A percentile compares a stretch with the other conserved stretches of the same genome.
Conservation (phyloP, 2,329 filamentous ascomycete genomes). For the Chaetomium sp. region DNA sequence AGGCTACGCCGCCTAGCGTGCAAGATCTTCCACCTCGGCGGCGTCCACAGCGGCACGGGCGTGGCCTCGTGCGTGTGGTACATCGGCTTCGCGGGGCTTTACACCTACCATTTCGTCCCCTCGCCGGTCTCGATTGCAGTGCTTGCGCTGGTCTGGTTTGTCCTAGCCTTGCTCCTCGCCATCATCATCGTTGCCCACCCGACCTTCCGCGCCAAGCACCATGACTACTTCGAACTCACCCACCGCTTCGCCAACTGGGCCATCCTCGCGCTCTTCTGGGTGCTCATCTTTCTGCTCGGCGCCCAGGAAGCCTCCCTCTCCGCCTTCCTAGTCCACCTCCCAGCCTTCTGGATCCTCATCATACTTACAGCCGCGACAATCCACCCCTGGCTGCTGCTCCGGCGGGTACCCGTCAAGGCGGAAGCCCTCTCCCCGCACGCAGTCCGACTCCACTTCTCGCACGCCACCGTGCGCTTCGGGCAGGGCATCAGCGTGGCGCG, state of each 20-base stretch:
- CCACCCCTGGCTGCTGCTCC: slow-evolving; percentile 64
- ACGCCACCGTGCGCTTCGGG: slow-evolving; percentile 51
- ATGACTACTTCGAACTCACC: slow-evolving; percentile 70
- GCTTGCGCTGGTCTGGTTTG: slow-evolving; percentile 53
- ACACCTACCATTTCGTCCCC: slow-evolving; percentile 41
- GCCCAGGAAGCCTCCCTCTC: slow-evolving; percentile 37
- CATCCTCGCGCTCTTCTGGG: slow-evolving; percentile 49
- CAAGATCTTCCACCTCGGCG: slow-evolving; percentile 56
- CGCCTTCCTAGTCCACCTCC: slow-evolving; percentile 45
- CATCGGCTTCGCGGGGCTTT: slow-evolving; percentile 46
- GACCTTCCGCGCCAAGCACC: slow-evolving; percentile 60
- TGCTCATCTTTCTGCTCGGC: slow-evolving; percentile 41
- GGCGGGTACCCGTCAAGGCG: slow-evolving; percentile 57
- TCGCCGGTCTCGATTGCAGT: slow-evolving; percentile 40
- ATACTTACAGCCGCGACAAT: slow-evolving; percentile 58
- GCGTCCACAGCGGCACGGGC: slow-evolving; percentile 54
- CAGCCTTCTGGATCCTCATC: slow-evolving; percentile 59
- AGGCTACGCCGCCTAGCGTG: slow-evolving; percentile 51
- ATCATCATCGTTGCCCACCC: slow-evolving; percentile 68
- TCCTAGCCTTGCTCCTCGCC: slow-evolving; percentile 60
- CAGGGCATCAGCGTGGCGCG: slow-evolving; percentile 56
- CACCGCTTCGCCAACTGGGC: slow-evolving; percentile 77
- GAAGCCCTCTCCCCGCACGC: slow-evolving; percentile 65
- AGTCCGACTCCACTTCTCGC: slow-evolving; percentile 59
- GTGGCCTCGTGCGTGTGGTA: slow-evolving; percentile 54